A percentile compares a stretch with the other conserved stretches of the same genome.
Evolutionary conservation across 2,329 filamentous ascomycete genomes (phyloP).

Genomic region (Calonectria honghensis): DNA sequence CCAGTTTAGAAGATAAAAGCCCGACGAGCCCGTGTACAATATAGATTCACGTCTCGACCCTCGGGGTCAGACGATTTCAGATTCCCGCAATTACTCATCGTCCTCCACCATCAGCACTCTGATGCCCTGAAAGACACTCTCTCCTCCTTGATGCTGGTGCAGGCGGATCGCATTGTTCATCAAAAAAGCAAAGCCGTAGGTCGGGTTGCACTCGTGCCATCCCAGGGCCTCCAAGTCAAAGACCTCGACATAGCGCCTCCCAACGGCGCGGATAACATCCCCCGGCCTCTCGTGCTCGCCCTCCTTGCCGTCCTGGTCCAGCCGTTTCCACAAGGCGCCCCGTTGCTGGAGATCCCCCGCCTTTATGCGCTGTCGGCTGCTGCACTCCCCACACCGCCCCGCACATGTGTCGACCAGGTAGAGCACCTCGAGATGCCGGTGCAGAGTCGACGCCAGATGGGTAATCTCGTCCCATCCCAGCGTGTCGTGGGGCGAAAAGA

Average conservation of each 20-base stretch:
- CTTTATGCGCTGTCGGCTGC: constrained; percentile 32
- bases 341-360: constrained; percentile 43
- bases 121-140: constrained; percentile 52
- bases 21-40: constrained; percentile 19
- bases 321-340: constrained; percentile 49
- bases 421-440: constrained; percentile 55
- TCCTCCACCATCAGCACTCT: constrained; percentile 55
- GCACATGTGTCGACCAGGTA: constrained; percentile 57
- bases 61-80: neutral
- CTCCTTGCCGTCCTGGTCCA: constrained; percentile 46
- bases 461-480: constrained; percentile 55
- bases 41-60: constrained; percentile 1
- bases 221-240: constrained; percentile 57
- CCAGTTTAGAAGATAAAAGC: constrained; percentile 18
- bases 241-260: constrained; percentile 58
- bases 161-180: constrained; percentile 55
- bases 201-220: constrained; percentile 56
- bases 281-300: constrained; percentile 43
- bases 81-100: constrained; percentile 39
- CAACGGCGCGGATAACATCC: constrained; percentile 57
- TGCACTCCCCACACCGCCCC: constrained; percentile 52
- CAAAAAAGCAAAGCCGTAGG: constrained; percentile 56
- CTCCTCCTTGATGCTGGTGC: constrained; percentile 53
- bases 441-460: constrained; percentile 56
- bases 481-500: constrained; percentile 38